phyloP scores from a whole-genome alignment of 2,329 filamentous ascomycete species.

The Elsinoe ampelina region DNA sequence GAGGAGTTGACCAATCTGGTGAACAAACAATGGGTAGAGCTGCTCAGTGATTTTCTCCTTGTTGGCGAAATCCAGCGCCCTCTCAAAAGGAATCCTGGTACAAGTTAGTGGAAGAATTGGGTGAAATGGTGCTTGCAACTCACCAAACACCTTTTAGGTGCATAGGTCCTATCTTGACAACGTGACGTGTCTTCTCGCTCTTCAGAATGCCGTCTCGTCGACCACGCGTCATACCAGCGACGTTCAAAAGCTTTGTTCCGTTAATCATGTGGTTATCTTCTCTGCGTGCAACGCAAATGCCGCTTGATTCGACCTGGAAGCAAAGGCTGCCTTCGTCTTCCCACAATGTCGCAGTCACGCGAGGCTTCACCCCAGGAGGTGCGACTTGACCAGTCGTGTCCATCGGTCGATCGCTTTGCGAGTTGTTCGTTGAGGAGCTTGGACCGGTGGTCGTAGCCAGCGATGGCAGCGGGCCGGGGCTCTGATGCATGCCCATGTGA shows the following conservation, averaged over 20 bases:
- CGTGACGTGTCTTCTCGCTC: slow-evolving; percentile 92
- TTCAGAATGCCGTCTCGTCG: slow-evolving; percentile 93
- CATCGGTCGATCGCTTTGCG: slow-evolving; percentile 25
- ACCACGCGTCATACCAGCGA: slow-evolving; percentile 95
- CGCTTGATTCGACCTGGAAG: slow-evolving; percentile 94
- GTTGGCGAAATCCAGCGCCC: slow-evolving; percentile 96
- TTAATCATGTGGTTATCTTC: slow-evolving; percentile 99
- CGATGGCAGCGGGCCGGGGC: not conserved
- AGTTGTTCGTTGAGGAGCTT: not conserved
- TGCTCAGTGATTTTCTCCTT: slow-evolving; percentile 98
- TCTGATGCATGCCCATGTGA: slow-evolving; percentile 5
- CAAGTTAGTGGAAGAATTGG: slow-evolving; percentile 15
- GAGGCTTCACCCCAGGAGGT: slow-evolving; percentile 88
- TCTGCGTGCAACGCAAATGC: slow-evolving; percentile 86
- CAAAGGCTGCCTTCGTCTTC: slow-evolving; percentile 96
- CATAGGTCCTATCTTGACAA: slow-evolving; percentile 99
- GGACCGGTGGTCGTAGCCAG: not conserved
- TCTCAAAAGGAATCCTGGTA: slow-evolving; percentile 91
- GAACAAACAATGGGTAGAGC: slow-evolving; percentile 90
- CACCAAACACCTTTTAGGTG: slow-evolving; percentile 96
- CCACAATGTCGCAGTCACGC: slow-evolving; percentile 94
- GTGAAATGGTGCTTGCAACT: slow-evolving; percentile 29
- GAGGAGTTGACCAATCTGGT: slow-evolving; percentile 87
- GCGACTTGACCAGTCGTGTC: slow-evolving; percentile 89
- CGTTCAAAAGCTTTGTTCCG: slow-evolving; percentile 91